phyloP scores from a whole-genome alignment of 2,329 filamentous ascomycete species.

The Myrmaecium sp. region DNA sequence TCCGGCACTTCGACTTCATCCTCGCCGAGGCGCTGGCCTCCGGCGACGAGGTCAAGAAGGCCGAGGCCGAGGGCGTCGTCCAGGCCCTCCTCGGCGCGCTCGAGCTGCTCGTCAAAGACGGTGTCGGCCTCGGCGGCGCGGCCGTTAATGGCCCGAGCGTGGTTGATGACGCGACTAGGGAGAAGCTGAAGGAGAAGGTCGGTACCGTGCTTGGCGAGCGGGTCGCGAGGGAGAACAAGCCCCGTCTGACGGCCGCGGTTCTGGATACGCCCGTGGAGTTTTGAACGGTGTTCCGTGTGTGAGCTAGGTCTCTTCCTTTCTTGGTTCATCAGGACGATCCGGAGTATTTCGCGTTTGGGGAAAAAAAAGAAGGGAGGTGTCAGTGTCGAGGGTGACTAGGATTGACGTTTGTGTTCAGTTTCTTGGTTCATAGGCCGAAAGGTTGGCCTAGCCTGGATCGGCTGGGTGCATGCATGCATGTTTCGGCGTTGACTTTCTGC shows the following conservation, averaged over 20 bases:
- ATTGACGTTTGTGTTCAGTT: too few relatives aligned
- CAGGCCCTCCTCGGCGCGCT: conserved; percentile 39
- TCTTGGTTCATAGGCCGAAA: too few relatives aligned
- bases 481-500: too few relatives aligned
- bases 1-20: conserved; percentile 45
- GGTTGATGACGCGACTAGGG: conserved; percentile 22
- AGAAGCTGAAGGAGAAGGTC: conserved; percentile 24
- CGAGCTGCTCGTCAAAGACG: conserved; percentile 34
- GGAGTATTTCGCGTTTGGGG: too few relatives aligned
- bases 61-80: conserved; percentile 45
- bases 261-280: conserved; percentile 12
- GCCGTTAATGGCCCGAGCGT: conserved; percentile 17
- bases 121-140: conserved; percentile 14
- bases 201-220: conserved; percentile 26
- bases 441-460: too few relatives aligned
- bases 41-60: conserved; percentile 33
- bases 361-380: too few relatives aligned
- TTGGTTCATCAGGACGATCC: too few relatives aligned
- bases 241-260: conserved; percentile 19
- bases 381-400: too few relatives aligned
- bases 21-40: conserved; percentile 36
- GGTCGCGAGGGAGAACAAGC: conserved; percentile 22
- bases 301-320: too few relatives aligned
- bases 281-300: conserved; percentile 2
- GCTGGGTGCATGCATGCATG: too few relatives aligned